Evolutionary conservation across 768 basidiomycete species (phyloP).

Genomic region (Suillus spraguei): DNA sequence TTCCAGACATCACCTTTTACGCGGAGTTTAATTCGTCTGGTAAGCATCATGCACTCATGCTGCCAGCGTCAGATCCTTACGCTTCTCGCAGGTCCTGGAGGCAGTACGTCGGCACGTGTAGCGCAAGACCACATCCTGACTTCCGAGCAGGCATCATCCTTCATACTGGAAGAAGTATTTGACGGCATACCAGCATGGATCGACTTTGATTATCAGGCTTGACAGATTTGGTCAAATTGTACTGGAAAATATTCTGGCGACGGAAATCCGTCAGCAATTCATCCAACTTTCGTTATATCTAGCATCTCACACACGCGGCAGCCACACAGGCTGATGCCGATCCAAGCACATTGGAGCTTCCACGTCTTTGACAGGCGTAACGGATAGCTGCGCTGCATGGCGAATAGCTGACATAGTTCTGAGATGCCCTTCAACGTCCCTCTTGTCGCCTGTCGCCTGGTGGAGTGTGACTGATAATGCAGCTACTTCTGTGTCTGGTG

Average conservation of each 20-base stretch:
- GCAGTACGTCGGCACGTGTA: conserved; percentile 45
- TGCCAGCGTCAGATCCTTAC: not conserved
- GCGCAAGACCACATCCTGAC: conserved; percentile 51
- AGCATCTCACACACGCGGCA: not conserved
- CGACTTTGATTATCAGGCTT: conserved; percentile 47
- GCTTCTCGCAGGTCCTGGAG: conserved; percentile 47
- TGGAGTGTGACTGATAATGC: conserved; percentile 34
- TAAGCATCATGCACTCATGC: conserved; percentile 18
- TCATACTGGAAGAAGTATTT: conserved; percentile 55
- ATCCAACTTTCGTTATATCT: not conserved
- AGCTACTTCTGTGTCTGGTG: conserved; percentile 41
- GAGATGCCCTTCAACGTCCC: conserved; percentile 15
- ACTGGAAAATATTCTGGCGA: not conserved
- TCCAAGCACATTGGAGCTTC: conserved; percentile 38
- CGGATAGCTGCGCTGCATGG: conserved; percentile 47
- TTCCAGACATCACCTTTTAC: conserved; percentile 58
- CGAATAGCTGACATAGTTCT: conserved; percentile 42
- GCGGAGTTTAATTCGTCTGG: conserved; percentile 58
- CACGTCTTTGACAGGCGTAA: conserved; percentile 44
- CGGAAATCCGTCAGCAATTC: not conserved
- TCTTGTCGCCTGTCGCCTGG: conserved; percentile 20
- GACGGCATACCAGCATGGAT: conserved; percentile 55
- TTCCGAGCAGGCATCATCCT: conserved; percentile 20
- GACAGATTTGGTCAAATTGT: conserved; percentile 9
- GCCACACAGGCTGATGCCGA: conserved; percentile 29